Conservation (phyloP, 176 grass and related monocot species). For the Oryza longistaminata region DNA sequence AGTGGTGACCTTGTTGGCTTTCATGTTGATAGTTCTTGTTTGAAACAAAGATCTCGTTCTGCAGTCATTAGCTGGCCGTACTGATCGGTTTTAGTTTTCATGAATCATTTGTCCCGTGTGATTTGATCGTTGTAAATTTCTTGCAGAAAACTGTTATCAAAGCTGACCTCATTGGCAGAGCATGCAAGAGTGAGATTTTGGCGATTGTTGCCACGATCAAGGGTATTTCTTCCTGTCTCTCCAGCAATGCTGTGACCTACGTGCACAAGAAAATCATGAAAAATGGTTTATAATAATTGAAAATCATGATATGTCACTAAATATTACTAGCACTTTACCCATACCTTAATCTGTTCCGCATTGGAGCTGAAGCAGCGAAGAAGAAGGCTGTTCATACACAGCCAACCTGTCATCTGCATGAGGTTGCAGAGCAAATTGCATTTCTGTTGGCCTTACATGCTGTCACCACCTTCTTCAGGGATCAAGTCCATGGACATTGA, state of each 20-base stretch:
- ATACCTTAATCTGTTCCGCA: background rate
- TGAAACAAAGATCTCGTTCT: background rate
- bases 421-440: background rate
- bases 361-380: background rate
- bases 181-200: constrained; percentile 45
- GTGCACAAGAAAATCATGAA: background rate
- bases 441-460: background rate
- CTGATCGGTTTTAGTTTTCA: background rate
- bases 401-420: background rate
- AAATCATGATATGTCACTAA: background rate
- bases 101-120: background rate
- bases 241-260: background rate
- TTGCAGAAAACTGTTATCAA: constrained; percentile 60
- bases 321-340: background rate
- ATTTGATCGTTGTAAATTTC: background rate
- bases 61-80: background rate
- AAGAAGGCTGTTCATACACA: background rate
- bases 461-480: constrained; percentile 16
- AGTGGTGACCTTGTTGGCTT: background rate
- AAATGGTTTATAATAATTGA: background rate
- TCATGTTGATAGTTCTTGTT: background rate
- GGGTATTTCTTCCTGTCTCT: constrained; percentile 20
- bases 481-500: constrained; percentile 58
- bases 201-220: constrained; percentile 36
- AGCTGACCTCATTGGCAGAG: constrained; percentile 32